A percentile compares a stretch with the other conserved stretches of the same genome.
Evolutionary conservation across 106 monocot species (phyloP).

Genomic region (Acorus gramineus): DNA sequence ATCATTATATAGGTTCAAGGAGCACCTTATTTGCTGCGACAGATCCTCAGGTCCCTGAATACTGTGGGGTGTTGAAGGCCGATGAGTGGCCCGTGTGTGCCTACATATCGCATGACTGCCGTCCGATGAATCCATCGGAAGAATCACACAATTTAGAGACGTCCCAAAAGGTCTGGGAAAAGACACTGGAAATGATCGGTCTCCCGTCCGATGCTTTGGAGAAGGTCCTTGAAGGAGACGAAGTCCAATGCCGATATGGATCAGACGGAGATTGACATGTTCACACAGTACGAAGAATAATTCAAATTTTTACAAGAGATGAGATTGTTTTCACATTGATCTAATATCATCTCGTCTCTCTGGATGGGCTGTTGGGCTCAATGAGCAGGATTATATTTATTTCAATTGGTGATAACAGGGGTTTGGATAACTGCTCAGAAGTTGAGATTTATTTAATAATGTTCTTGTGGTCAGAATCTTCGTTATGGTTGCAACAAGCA

Average conservation of each 20-base stretch:
- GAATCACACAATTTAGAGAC: constrained; percentile 89
- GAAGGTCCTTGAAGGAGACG: constrained; percentile 63
- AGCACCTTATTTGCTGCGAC: constrained; percentile 71
- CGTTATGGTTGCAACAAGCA: no score
- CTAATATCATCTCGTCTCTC: no score
- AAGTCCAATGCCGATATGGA: constrained; percentile 46
- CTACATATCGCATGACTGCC: constrained; percentile 68
- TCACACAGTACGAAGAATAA: no score
- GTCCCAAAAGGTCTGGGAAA: constrained; percentile 67
- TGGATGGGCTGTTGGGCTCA: no score
- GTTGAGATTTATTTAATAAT: no score
- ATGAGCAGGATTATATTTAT: no score
- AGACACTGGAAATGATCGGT: constrained; percentile 75
- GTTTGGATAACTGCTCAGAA: no score
- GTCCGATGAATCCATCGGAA: constrained; percentile 79
- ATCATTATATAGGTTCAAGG: constrained; percentile 55
- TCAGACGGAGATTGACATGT: neutral
- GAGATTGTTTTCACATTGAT: no score
- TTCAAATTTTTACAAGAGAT: no score
- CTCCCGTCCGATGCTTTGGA: constrained; percentile 70
- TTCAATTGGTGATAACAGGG: no score
- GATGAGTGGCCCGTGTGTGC: constrained; percentile 95
- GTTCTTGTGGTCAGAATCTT: no score
- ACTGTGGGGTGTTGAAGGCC: constrained; percentile 58
- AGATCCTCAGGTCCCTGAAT: constrained; percentile 85